Percentiles rank a stretch among this genome's conserved stretches.
These are phyloP conservation scores for Sporobolus alterniflorus DNA, from an alignment of 202 grass and related monocot genomes.

Conservation along the genomic window DNA sequence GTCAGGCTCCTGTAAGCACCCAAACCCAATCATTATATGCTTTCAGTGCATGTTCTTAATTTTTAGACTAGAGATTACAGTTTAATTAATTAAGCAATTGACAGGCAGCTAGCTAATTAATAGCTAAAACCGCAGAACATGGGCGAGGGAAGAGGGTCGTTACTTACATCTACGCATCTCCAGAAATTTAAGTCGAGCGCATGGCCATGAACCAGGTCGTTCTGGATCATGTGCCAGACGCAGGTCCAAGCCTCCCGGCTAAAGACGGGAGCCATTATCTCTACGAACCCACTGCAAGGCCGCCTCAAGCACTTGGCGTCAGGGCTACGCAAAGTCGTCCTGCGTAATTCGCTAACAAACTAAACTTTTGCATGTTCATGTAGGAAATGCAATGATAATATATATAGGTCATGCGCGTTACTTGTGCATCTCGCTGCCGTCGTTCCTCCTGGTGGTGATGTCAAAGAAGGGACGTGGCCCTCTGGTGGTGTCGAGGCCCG, in stretches of 20 bases:
- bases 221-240: constrained; percentile 91
- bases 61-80: background rate
- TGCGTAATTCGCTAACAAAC: background rate
- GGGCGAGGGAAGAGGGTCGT: too few species aligned
- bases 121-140: too few species aligned
- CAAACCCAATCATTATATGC: too few species aligned
- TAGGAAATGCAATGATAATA: background rate
- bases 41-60: background rate
- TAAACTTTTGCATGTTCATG: background rate
- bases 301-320: background rate
- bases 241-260: constrained; percentile 75
- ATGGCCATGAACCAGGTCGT: constrained; percentile 86
- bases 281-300: constrained; percentile 63
- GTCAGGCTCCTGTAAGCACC: constrained; percentile 37
- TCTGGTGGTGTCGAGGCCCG: constrained; percentile 24
- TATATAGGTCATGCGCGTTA: background rate
- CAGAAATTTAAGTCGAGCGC: constrained; percentile 76
- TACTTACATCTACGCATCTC: constrained; percentile 67
- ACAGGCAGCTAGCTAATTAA: background rate
- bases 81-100: background rate
- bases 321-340: constrained; percentile 14
- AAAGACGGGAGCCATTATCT: constrained; percentile 87
- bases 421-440: constrained; percentile 46
- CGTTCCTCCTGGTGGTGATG: constrained; percentile 25
- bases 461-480: constrained; percentile 25